These are phyloP conservation scores for Pelargonium exstipulatum DNA, from an alignment of 441 rosid genomes.

Conservation along the genomic window DNA sequence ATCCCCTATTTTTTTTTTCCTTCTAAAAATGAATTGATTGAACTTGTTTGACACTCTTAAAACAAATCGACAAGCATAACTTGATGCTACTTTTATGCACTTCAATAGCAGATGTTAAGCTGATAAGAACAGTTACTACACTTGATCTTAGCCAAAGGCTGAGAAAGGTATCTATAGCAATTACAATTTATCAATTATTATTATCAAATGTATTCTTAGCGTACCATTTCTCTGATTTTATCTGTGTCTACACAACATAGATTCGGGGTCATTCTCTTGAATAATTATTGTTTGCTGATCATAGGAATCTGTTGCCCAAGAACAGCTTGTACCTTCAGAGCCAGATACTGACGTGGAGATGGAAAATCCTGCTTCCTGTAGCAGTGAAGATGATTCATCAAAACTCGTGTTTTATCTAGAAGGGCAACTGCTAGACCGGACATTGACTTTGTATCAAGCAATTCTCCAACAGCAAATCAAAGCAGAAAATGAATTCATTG, in stretches of 20 bases:
- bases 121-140: too few relatives aligned
- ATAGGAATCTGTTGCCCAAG: conserved; percentile 43
- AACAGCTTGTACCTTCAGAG: conserved; percentile 30
- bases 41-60: too few relatives aligned
- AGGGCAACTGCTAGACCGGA: conserved; percentile 55
- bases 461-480: conserved; percentile 64
- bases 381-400: conserved; percentile 29
- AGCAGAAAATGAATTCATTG: conserved; percentile 44
- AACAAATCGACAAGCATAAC: too few relatives aligned
- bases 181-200: not conserved
- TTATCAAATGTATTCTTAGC: too few relatives aligned
- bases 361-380: conserved; percentile 30
- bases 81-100: too few relatives aligned
- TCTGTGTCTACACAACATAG: not conserved
- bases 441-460: conserved; percentile 71
- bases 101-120: too few relatives aligned
- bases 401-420: conserved; percentile 63
- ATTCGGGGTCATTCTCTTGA: conserved; percentile 6
- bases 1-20: too few relatives aligned
- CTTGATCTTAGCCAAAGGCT: too few relatives aligned
- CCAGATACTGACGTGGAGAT: conserved; percentile 21
- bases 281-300: conserved; percentile 21
- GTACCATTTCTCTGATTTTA: not conserved
- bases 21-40: too few relatives aligned
- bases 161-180: too few relatives aligned